Evolutionary conservation across 306 rosid species (phyloP).

Genomic region (Psophocarpus tetragonolobus): DNA sequence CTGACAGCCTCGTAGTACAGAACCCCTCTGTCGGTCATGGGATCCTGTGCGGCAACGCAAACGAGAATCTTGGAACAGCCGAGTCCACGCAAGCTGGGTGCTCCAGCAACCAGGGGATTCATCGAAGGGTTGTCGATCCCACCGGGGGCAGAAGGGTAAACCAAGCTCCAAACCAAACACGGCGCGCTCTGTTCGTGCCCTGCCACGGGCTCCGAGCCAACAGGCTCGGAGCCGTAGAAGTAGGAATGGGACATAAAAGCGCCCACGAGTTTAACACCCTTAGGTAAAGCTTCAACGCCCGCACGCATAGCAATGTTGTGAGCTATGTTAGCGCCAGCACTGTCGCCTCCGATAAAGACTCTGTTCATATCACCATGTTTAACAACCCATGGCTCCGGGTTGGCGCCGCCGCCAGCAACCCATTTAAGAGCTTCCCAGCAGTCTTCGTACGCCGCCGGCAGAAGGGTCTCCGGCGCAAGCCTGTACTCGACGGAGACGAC

Average conservation of each 20-base stretch:
- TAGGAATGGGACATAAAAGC: constrained; percentile 31
- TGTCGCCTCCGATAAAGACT: constrained; percentile 36
- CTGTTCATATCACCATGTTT: constrained; percentile 41
- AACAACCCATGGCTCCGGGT: constrained; percentile 33
- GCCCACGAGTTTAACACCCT: constrained; percentile 20
- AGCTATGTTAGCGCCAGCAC: constrained; percentile 37
- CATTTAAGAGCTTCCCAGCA: constrained; percentile 39
- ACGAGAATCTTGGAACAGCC: constrained; percentile 43
- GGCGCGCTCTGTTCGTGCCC: constrained; percentile 1
- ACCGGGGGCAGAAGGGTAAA: constrained; percentile 9
- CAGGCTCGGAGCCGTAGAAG: constrained; percentile 34
- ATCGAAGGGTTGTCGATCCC: constrained; percentile 35
- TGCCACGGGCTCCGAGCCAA: neutral
- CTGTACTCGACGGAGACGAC: constrained; percentile 34
- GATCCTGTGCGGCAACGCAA: constrained; percentile 23
- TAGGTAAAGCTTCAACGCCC: constrained; percentile 17
- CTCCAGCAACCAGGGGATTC: constrained; percentile 32
- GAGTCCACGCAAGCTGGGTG: constrained; percentile 41
- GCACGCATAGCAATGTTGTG: constrained; percentile 39
- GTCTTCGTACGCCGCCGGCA: constrained; percentile 34
- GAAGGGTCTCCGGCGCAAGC: constrained; percentile 32
- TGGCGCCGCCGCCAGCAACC: neutral
- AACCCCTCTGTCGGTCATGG: constrained; percentile 41
- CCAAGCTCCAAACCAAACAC: neutral
- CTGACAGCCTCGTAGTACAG: constrained; percentile 35